Evolutionary conservation across 768 basidiomycete species (phyloP).

Genomic region (Erythrobasidium yunnanense): DNA sequence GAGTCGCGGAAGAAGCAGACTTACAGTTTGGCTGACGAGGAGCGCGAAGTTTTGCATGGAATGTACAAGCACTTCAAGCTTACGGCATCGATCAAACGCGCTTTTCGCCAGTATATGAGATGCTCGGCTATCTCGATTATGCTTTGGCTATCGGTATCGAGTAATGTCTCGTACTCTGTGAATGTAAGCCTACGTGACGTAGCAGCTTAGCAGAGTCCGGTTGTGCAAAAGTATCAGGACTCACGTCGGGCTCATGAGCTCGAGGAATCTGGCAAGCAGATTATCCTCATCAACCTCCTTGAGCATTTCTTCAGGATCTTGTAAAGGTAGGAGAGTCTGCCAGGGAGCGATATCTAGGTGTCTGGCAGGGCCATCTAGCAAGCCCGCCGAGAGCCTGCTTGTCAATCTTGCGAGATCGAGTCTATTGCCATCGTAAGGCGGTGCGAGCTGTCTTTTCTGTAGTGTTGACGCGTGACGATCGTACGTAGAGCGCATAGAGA

Average conservation of each 20-base stretch:
- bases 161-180: constrained; percentile 53
- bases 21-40: constrained; percentile 45
- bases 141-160: constrained; percentile 71
- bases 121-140: constrained; percentile 59
- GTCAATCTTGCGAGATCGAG: constrained; percentile 49
- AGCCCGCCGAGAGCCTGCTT: constrained; percentile 48
- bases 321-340: constrained; percentile 76
- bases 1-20: constrained; percentile 42
- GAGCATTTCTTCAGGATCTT: constrained; percentile 53
- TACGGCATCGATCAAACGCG: constrained; percentile 76
- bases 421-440: constrained; percentile 12
- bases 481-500: neutral
- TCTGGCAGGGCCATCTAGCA: constrained; percentile 57
- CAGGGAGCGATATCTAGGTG: constrained; percentile 59
- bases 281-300: constrained; percentile 45
- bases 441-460: neutral
- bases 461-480: neutral
- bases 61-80: constrained; percentile 69
- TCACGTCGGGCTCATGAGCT: constrained; percentile 28
- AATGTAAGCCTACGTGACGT: constrained; percentile 1
- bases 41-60: constrained; percentile 51
- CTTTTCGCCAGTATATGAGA: constrained; percentile 79
- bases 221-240: neutral
- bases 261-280: constrained; percentile 16
- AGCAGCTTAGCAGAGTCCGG: neutral